Base-by-base conservation (phyloP, 495 filamentous ascomycete genomes). In the Jackrogersella multiformis region DNA sequence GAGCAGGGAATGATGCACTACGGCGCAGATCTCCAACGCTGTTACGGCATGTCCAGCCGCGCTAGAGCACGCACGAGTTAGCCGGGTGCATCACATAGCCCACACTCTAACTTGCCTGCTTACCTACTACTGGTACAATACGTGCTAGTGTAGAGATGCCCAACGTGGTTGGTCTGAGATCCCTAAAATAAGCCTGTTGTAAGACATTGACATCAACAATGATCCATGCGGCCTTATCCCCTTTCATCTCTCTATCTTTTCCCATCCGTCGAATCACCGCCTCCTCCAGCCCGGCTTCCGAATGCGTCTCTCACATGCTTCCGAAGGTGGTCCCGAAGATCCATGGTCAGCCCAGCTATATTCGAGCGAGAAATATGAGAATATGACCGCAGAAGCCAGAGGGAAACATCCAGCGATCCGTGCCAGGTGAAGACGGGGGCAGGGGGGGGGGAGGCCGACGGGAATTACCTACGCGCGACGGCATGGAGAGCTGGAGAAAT, bases 41-140 rank as follows among this genome's bases (percentile, higher is more conserved):
- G 66, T n/a, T 63, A 46, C 56, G 67, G 67, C 56, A 61, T 61
- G 61, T 65, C 67, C 52, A 70, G 61, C 67, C 61, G 61, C 67
- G 56, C 67, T 70, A 70, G 36, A 49, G 45, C 36, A 65, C 56
- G 39, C 41, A 41, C 65, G 59, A 69, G 46, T 64, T 57, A 68
- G 49, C 34, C 52, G 20, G 48, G 64, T 45, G 30, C 52, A 24
- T 60, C n/a, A 26, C 42, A 52, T 56, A 35, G 45, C 13, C 53
- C 52, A 23, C 45, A 32, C 58, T 58, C 38, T 35, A 56, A 56
- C 59, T 44, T 68, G 39, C n/a, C n/a, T n/a, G 7, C 26, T 30
- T 7, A 30, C 26, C 51, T 49, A 61, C 21, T 30, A n/a, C n/a
- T n/a, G n/a, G n/a, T n/a, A n/a, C n/a, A n/a, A n/a, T n/a, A 45